Evolutionary conservation across 306 rosid genomes (phyloP).

Genomic region (Rosa multiflora): DNA sequence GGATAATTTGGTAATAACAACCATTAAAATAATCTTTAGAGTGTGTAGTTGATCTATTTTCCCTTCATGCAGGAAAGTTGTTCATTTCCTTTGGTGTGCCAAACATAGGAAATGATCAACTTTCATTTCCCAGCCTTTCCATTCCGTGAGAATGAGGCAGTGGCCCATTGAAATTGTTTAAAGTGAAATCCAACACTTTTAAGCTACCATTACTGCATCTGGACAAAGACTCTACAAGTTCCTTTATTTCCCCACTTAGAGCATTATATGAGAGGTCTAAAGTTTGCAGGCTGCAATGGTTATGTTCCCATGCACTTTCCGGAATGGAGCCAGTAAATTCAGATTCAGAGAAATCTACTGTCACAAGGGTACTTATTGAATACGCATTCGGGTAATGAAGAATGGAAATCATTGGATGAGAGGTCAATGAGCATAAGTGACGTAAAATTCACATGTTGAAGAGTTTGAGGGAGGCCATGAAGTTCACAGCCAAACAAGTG

Average conservation of each 20-base stretch:
- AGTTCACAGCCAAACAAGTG: no score
- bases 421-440: background rate
- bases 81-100: no score
- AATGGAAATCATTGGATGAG: background rate
- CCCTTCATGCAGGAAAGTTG: no score
- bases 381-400: background rate
- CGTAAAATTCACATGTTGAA: conserved; percentile 1
- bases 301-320: background rate
- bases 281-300: background rate
- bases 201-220: background rate
- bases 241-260: background rate
- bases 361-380: background rate
- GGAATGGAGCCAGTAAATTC: background rate
- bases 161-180: background rate
- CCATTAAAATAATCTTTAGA: no score
- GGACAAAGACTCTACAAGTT: background rate
- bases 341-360: background rate
- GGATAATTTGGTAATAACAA: no score
- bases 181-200: no score
- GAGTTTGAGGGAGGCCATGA: background rate
- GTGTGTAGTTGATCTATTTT: no score
- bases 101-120: no score
- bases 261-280: background rate
- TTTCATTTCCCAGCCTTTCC: no score
- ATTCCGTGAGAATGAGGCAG: background rate